Base-by-base conservation (phyloP, 495 filamentous ascomycete species). In the Darksidea phi region DNA sequence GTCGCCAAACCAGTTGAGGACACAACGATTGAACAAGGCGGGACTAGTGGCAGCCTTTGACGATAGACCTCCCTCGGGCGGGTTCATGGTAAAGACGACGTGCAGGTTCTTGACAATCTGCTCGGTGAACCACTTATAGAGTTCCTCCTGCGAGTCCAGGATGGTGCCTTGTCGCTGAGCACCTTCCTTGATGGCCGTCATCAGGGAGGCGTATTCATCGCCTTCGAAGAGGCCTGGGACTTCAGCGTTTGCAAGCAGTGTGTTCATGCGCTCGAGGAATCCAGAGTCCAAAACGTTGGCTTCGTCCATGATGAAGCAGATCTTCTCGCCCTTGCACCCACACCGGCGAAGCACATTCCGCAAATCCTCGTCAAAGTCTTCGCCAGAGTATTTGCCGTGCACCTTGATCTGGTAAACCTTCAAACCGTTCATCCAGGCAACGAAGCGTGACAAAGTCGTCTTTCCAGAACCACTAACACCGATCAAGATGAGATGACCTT, bases 291-390 rank as follows among this genome's bases (percentile, higher is more conserved):
- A 83, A 18, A 99, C 94, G 69, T 99, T 99, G 6, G 91, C 88
- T 78, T 99, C 94, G 67, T 99, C 94, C 94, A 99, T 96, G 76
- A 99, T 95, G 77, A 99, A 99, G 78, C 95, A 97, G 41, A 99
- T 95, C 79, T 97, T 99, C 72, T 99, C 94, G 34, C 94, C 94
- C 75, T 95, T 97, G 78, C 95, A 97, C 48, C 94, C 94, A 63
- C 88, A 92, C 46, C 94, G 83, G 57, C 95, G 88, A 18, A 99
- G 84, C 12, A 99, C 92, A 70, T 90, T 93, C 53, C 95, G 81
- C 8, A 99, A 78, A 75, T 99, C 94, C 47, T 99, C 95, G 71
- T 99, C 94, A 71, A 99, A 99, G 76, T 99, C 94, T 73, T 96
- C 94, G 12, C 90, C 90, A 23, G 94, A 96, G 72, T 99, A 99